Evolutionary conservation across 768 basidiomycete species (phyloP), one percentile per base, ranked within the genome.

Genomic region (Zangia roseola): DNA sequence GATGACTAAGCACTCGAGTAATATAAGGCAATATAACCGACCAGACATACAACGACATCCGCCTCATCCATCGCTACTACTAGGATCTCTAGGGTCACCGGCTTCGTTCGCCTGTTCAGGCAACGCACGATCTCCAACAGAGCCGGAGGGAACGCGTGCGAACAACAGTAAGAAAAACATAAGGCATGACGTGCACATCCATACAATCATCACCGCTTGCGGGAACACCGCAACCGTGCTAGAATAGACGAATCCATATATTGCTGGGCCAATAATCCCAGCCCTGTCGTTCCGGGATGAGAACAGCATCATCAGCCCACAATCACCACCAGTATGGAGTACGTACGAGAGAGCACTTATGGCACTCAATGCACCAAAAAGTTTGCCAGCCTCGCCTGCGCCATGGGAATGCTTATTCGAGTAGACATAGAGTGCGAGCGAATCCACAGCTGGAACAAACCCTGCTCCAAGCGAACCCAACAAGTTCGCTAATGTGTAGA

Each of bases 301-400:
- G 45, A 39, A 16, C 4, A 16, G 14, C 16, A 16, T 31, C 26
- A 10, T 26, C 31, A 31, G 28, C 14, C 38, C 17, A 36, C 36
- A 13, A 21, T 19, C 40, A 19, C 26, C 19, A 39, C 26, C 30
- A 13, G 14, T 4, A 13, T 20, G n/a, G 30, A 47, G 52, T 17
- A 41, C 73, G 40, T 56, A 85, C 82, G 82, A 74, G 10, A 91
- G 59, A 6, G 86, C 81, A 52, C 86, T 80, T 4, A 91, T 56
- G 21, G 94, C 87, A 47, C 84, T 83, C 48, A 94, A 55, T 4
- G 83, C 91, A 12, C 91, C 93, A 60, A 93, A 94, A 14, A 97
- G 72, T 57, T 73, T 76, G 3, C 91, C 93, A 13, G 75, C 71
- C 59, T 92, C 87, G 12, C 72, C 73, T 1, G 56, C 55, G 34